Evolutionary conservation across 345 rosid genomes (phyloP).

Genomic region (Murraya koenigii): DNA sequence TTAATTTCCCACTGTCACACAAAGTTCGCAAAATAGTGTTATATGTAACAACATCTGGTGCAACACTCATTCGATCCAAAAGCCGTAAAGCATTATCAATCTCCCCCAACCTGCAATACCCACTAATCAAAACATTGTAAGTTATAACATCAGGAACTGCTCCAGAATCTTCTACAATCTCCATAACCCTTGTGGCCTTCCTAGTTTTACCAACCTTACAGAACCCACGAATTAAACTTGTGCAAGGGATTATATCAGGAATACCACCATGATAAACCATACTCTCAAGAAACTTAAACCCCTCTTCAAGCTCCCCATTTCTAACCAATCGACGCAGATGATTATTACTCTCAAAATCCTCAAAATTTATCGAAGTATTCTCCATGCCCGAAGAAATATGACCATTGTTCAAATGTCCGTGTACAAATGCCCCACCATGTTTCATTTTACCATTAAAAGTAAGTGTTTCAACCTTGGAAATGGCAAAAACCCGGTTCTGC

Average conservation of each 20-base stretch:
- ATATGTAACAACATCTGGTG: slow-evolving; percentile 82
- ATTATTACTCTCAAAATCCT: slow-evolving; percentile 61
- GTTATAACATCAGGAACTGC: slow-evolving; percentile 77
- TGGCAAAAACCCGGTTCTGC: slow-evolving; percentile 36
- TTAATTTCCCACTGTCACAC: slow-evolving; percentile 71
- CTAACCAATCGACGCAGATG: slow-evolving; percentile 59
- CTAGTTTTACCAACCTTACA: slow-evolving; percentile 65
- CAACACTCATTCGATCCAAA: slow-evolving; percentile 70
- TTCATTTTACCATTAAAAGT: slow-evolving; percentile 45
- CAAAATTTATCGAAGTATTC: slow-evolving; percentile 35
- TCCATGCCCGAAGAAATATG: slow-evolving; percentile 27
- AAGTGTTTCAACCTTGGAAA: slow-evolving; percentile 40
- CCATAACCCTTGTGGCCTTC: slow-evolving; percentile 71
- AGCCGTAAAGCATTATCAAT: slow-evolving; percentile 59
- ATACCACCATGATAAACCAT: slow-evolving; percentile 74
- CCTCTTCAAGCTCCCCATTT: slow-evolving; percentile 61
- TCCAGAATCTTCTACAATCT: slow-evolving; percentile 72
- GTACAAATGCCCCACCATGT: slow-evolving; percentile 25
- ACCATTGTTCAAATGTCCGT: slow-evolving; percentile 45
- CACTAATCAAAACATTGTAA: slow-evolving; percentile 76
- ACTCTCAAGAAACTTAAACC: slow-evolving; percentile 65
- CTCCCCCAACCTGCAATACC: slow-evolving; percentile 82
- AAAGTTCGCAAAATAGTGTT: slow-evolving; percentile 74
- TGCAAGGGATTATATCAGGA: slow-evolving; percentile 71
- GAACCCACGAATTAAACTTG: slow-evolving; percentile 75